These are phyloP conservation scores for Aspergillus kassunensis DNA, from an alignment of 495 filamentous ascomycete species.

Conservation along the genomic window DNA sequence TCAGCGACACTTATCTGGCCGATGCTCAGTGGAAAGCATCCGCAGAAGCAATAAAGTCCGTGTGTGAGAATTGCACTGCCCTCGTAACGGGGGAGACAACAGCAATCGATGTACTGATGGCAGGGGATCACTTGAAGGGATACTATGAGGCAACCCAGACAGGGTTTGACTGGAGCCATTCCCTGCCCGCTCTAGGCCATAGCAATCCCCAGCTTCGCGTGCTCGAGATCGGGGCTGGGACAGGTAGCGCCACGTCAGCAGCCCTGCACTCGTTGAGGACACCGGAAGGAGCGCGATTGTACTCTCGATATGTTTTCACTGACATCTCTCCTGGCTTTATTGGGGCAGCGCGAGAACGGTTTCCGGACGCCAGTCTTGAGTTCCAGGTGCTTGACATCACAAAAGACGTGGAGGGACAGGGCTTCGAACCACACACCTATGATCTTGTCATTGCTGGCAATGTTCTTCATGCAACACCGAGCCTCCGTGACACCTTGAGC, in stretches of 20 bases:
- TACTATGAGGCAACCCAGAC: too few species aligned
- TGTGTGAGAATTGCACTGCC: too few species aligned
- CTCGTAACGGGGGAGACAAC: too few species aligned
- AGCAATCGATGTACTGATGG: too few species aligned
- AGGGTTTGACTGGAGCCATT: not conserved
- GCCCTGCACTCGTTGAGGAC: not conserved
- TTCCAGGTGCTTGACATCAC: constrained; percentile 36
- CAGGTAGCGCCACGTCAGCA: not conserved
- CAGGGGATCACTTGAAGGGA: not conserved
- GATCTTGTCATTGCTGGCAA: constrained; percentile 51
- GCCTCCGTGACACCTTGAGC: constrained; percentile 32
- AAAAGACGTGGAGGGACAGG: constrained; percentile 43
- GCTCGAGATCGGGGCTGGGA: constrained; percentile 9
- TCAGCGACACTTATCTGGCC: too few species aligned
- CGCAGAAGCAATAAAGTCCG: too few species aligned
- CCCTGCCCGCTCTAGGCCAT: not conserved
- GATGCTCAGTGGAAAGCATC: too few species aligned
- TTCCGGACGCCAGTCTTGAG: constrained; percentile 35
- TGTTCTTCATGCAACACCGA: constrained; percentile 41
- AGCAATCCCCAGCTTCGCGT: not conserved
- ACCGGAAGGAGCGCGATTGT: not conserved
- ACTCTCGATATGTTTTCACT: constrained; percentile 26
- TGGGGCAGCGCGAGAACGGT: constrained; percentile 38
- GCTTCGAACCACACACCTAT: constrained; percentile 39
- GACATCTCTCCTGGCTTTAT: constrained; percentile 47